phyloP scores from a whole-genome alignment of 129 eudicot genomes.

The carrot (Daucus carota) region DH1_v3.0 NC_030385.2:38167001-38167500 shows the following conservation, averaged over 20 bases:
- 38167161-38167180: slow-evolving; percentile 37
- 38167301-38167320: not conserved
- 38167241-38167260: slow-evolving; percentile 23
- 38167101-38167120: not conserved
- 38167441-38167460: not conserved
- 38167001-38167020: slow-evolving; percentile 19
- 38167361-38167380: not conserved
- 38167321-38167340: not conserved
- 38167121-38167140: not conserved
- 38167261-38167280: slow-evolving; percentile 16
- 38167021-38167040: slow-evolving; percentile 35
- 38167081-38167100: not conserved
- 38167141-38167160: not conserved
- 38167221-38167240: slow-evolving; percentile 12
- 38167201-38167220: slow-evolving; percentile 32
- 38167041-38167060: slow-evolving; percentile 59
- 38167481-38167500: not conserved
- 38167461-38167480: not conserved
- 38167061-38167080: slow-evolving; percentile 29
- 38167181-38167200: slow-evolving; percentile 44
- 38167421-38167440: not conserved
- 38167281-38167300: slow-evolving; percentile 19
- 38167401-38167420: not conserved
- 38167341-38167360: not conserved
- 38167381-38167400: too few species aligned